Conservation (phyloP, 1,284 basidiomycete species). For the Cryptococcus sp. region DNA sequence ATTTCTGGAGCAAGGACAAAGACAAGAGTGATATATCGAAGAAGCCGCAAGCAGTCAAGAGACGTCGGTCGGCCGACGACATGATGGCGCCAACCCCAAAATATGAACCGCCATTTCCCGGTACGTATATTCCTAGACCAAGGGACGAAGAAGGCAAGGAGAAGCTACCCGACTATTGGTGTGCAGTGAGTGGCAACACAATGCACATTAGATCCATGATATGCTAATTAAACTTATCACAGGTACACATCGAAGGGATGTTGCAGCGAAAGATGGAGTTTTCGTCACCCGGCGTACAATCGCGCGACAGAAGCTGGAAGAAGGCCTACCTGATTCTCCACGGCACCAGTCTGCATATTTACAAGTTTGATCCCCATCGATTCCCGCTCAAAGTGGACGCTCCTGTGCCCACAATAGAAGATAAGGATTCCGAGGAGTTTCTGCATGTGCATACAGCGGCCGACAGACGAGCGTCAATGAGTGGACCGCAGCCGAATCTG, state of each 20-base stretch:
- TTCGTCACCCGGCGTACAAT: slow-evolving; percentile 75
- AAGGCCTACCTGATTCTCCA: slow-evolving; percentile 86
- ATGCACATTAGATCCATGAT: not conserved
- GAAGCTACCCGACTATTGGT: slow-evolving; percentile 77
- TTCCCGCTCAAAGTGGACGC: slow-evolving; percentile 47
- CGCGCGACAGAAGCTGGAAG: slow-evolving; percentile 88
- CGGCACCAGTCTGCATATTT: slow-evolving; percentile 84
- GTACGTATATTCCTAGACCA: slow-evolving; percentile 45
- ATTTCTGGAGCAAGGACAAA: slow-evolving; percentile 22
- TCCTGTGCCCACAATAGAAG: slow-evolving; percentile 38
- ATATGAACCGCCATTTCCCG: slow-evolving; percentile 51
- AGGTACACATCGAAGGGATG: slow-evolving; percentile 77
- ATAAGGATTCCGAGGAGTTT: slow-evolving; percentile 44
- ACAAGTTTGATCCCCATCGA: slow-evolving; percentile 63
- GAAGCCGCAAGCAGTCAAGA: slow-evolving; percentile 33
- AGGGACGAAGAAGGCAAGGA: slow-evolving; percentile 77
- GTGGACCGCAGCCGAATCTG: slow-evolving; percentile 3
- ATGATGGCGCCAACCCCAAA: slow-evolving; percentile 48
- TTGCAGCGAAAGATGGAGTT: slow-evolving; percentile 97
- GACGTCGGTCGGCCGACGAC: slow-evolving; percentile 55
- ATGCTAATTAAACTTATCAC: slow-evolving; percentile 5
- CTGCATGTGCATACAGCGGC: slow-evolving; percentile 53
- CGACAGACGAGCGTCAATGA: slow-evolving; percentile 42
- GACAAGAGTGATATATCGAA: slow-evolving; percentile 5
- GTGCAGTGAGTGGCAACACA: slow-evolving; percentile 54